Evolutionary conservation across 106 monocot species (phyloP).

Genomic region (Acorus calamus): DNA sequence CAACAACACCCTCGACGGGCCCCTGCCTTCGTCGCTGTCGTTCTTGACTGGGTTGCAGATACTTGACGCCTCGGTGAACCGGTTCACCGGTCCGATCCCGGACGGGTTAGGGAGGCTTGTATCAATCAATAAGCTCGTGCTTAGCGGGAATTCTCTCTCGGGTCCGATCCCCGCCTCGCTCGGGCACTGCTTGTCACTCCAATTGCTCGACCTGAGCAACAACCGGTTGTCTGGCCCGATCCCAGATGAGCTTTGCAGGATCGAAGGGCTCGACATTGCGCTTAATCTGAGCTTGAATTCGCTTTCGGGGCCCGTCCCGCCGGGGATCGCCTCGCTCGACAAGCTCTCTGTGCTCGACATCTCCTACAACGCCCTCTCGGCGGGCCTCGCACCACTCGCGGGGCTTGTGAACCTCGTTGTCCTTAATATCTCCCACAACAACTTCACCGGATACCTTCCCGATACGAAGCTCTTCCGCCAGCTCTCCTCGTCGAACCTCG

Average conservation of each 20-base stretch:
- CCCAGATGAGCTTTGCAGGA: slow-evolving; percentile 56
- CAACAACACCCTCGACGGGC: slow-evolving; percentile 57
- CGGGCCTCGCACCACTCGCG: slow-evolving; percentile 48
- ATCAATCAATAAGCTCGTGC: slow-evolving; percentile 56
- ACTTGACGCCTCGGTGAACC: slow-evolving; percentile 64
- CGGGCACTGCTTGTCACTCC: slow-evolving; percentile 47
- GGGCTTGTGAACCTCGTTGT: slow-evolving; percentile 63
- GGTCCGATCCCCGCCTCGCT: slow-evolving; percentile 50
- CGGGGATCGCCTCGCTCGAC: slow-evolving; percentile 35
- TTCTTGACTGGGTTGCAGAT: slow-evolving; percentile 45
- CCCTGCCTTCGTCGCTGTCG: slow-evolving; percentile 39
- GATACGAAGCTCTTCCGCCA: slow-evolving; percentile 94
- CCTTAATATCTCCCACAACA: slow-evolving; percentile 85
- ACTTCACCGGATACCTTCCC: slow-evolving; percentile 81
- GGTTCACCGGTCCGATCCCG: slow-evolving; percentile 54
- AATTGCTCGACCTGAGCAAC: slow-evolving; percentile 72
- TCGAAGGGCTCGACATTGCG: slow-evolving; percentile 71
- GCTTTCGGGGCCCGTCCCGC: slow-evolving; percentile 62
- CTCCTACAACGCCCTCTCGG: slow-evolving; percentile 56
- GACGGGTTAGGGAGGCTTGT: slow-evolving; percentile 40
- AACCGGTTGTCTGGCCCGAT: slow-evolving; percentile 57
- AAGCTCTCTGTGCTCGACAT: slow-evolving; percentile 75
- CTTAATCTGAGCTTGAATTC: slow-evolving; percentile 73
- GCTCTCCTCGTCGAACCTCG: slow-evolving; percentile 43
- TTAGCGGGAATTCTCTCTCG: slow-evolving; percentile 46